Evolutionary conservation across 306 rosid genomes (phyloP).

Genomic region (Quercus suber): DNA sequence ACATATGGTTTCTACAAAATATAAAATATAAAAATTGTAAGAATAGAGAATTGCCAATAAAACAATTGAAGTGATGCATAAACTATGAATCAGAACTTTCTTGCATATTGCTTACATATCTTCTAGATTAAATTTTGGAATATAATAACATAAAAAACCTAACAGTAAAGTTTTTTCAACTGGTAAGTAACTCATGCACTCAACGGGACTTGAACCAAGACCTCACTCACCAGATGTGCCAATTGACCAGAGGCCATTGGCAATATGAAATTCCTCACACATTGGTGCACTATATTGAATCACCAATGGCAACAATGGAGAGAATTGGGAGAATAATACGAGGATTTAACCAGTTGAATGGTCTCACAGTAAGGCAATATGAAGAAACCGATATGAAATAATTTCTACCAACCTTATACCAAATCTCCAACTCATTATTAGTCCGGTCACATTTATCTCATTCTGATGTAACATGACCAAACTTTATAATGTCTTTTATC

Average conservation of each 20-base stretch:
- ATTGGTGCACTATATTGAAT: not conserved
- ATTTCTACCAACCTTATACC: not conserved
- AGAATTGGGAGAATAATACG: not conserved
- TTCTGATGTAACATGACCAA: not conserved
- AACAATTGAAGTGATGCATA: not conserved
- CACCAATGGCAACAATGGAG: not conserved
- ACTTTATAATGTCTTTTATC: not conserved
- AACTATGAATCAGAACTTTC: not conserved
- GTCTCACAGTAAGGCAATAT: not conserved
- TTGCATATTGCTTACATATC: not conserved
- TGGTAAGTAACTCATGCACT: not conserved
- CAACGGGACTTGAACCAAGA: not conserved
- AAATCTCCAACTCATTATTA: not conserved
- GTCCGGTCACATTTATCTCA: not conserved
- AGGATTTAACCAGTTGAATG: not conserved
- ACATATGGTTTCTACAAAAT: conserved; percentile 2
- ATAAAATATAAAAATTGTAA: not conserved
- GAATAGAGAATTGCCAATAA: not conserved
- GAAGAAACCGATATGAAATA: not conserved
- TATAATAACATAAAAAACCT: not conserved
- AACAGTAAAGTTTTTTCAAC: not conserved
- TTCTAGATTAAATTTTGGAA: not conserved
- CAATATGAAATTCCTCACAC: not conserved
- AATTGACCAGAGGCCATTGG: too few relatives aligned
- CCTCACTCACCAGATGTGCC: not conserved